These are phyloP conservation scores for Candida rishiriensis DNA, from an alignment of 805 yeast genomes.

Conservation along the genomic window DNA sequence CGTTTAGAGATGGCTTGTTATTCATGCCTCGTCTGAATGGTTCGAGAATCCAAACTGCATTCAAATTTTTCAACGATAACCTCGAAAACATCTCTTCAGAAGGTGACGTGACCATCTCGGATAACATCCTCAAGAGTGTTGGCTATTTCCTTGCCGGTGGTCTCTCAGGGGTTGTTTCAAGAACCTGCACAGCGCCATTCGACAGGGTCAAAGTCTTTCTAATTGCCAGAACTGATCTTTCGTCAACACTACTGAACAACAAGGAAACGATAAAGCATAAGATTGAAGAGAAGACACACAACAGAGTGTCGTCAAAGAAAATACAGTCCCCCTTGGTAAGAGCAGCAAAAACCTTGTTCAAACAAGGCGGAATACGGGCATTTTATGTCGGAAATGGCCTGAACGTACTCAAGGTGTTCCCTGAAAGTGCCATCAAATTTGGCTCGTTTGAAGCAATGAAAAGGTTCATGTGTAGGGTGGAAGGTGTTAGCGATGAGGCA, in stretches of 20 bases:
- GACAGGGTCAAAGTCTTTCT: constrained; percentile 91
- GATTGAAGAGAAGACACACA: constrained; percentile 37
- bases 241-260: constrained; percentile 63
- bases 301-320: constrained; percentile 35
- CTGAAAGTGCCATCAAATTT: constrained; percentile 96
- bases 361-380: constrained; percentile 81
- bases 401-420: constrained; percentile 89
- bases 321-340: constrained; percentile 72
- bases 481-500: constrained; percentile 67
- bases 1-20: constrained; percentile 77
- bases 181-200: constrained; percentile 96
- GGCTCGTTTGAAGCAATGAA: constrained; percentile 92
- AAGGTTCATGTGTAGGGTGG: constrained; percentile 63
- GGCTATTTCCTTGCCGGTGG: constrained; percentile 96
- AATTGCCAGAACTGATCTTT: constrained; percentile 82
- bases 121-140: constrained; percentile 74
- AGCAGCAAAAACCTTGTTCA: constrained; percentile 77
- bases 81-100: constrained; percentile 76
- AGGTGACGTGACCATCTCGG: constrained; percentile 84
- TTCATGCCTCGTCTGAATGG: constrained; percentile 80
- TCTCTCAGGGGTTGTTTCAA: constrained; percentile 87
- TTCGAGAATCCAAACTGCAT: constrained; percentile 77
- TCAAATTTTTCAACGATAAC: constrained; percentile 72
- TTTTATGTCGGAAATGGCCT: constrained; percentile 96
- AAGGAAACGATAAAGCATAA: constrained; percentile 34